Conservation (phyloP, 2,329 filamentous ascomycete species). For the Cladosporium halotolerans region DNA sequence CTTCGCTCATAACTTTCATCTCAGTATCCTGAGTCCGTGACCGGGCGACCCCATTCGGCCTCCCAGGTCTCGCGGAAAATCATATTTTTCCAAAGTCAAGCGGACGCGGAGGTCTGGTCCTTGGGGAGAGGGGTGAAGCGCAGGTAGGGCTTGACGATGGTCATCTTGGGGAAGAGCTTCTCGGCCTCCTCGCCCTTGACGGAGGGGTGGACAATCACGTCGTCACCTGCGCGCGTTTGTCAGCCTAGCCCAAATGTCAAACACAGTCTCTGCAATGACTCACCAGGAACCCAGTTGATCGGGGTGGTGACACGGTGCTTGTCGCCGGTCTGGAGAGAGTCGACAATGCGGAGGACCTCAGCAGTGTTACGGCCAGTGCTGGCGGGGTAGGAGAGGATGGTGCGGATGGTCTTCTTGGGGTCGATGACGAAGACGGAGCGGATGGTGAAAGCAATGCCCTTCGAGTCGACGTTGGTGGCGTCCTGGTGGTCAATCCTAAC, state of each 20-base stretch:
- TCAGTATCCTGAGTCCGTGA: constrained; percentile 2
- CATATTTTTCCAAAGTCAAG: constrained; percentile 26
- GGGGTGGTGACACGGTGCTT: constrained; percentile 56
- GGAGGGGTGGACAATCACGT: constrained; percentile 56
- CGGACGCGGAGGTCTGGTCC: constrained; percentile 48
- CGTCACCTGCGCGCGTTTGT: constrained; percentile 33
- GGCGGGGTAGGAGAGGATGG: constrained; percentile 57
- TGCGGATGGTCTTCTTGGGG: constrained; percentile 58
- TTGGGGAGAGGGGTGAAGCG: constrained; percentile 54
- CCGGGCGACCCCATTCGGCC: constrained; percentile 18
- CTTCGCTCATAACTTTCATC: constrained; percentile 11
- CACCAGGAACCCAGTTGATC: constrained; percentile 52
- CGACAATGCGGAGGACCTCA: constrained; percentile 47
- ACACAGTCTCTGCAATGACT: constrained; percentile 12
- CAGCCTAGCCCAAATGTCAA: constrained; percentile 29
- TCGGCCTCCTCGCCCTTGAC: constrained; percentile 54
- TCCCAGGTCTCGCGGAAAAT: constrained; percentile 22
- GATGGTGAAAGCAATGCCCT: constrained; percentile 57
- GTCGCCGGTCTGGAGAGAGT: constrained; percentile 52
- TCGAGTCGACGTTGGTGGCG: constrained; percentile 53
- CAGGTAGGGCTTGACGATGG: constrained; percentile 58
- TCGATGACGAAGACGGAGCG: constrained; percentile 61
- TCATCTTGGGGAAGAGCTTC: constrained; percentile 54
- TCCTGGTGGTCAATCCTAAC: constrained; percentile 45
- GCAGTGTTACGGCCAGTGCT: constrained; percentile 53